Evolutionary conservation across 73 alveolate species (phyloP).

Genomic region (Urostyla sp.): DNA sequence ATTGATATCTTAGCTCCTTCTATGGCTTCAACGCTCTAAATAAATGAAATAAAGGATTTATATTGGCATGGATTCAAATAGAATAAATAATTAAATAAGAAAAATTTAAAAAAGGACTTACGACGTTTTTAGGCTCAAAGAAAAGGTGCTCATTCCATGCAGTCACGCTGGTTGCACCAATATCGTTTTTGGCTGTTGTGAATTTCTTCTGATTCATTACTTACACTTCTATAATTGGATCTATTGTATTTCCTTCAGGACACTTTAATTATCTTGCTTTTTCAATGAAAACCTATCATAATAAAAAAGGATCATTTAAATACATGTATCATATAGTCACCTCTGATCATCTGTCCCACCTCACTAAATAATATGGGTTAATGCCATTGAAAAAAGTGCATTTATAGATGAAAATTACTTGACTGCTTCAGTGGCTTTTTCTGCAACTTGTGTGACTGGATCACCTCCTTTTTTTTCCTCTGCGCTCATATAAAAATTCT

Average conservation of each 20-base stretch:
- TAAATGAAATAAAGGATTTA: background rate
- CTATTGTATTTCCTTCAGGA: constrained; percentile 73
- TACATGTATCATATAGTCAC: constrained; percentile 80
- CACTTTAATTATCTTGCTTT: constrained; percentile 71
- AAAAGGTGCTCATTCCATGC: constrained; percentile 86
- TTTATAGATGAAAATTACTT: background rate
- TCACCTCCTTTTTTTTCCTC: background rate
- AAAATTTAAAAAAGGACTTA: no score
- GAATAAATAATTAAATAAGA: no score
- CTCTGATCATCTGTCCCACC: constrained; percentile 70
- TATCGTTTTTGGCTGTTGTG: constrained; percentile 79
- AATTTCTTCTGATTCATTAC: constrained; percentile 67
- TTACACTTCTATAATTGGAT: constrained; percentile 78
- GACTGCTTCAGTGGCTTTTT: constrained; percentile 27
- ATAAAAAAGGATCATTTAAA: background rate
- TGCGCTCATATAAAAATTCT: no score
- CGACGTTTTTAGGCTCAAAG: constrained; percentile 75
- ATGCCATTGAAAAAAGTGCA: no score
- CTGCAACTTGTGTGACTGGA: background rate
- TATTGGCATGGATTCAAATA: no score
- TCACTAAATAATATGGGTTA: constrained; percentile 25
- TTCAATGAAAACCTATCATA: constrained; percentile 63
- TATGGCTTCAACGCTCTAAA: constrained; percentile 30
- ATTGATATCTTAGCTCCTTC: constrained; percentile 71
- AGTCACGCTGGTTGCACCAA: constrained; percentile 68